A percentile compares a stretch with the other conserved stretches of the same genome.
These are phyloP conservation scores for Noccaea bulbosa DNA, from an alignment of 345 rosid species.

Conservation along the genomic window DNA sequence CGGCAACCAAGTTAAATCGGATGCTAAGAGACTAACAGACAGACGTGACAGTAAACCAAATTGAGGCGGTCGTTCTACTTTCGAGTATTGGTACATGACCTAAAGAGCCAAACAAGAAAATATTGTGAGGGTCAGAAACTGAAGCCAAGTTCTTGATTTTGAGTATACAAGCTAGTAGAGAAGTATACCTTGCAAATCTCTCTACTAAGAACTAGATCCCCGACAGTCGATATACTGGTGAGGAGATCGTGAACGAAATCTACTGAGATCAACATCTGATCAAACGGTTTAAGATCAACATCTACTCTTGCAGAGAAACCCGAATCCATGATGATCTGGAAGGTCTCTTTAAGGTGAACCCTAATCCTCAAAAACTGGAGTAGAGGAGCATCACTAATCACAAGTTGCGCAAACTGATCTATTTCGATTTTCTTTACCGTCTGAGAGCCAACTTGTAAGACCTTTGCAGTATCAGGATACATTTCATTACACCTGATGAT, in stretches of 20 bases:
- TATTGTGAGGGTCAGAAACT: background rate
- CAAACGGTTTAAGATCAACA: too few relatives aligned
- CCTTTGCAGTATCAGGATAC: too few relatives aligned
- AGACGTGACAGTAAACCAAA: background rate
- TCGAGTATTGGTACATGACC: background rate
- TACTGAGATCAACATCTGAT: too few relatives aligned
- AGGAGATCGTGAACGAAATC: background rate
- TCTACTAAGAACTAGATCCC: too few relatives aligned
- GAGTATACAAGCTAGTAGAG: too few relatives aligned
- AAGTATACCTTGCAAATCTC: too few relatives aligned
- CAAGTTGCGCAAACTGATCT: too few relatives aligned
- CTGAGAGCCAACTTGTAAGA: background rate
- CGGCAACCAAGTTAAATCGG: constrained; percentile 15
- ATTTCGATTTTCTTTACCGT: too few relatives aligned
- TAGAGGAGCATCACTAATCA: too few relatives aligned
- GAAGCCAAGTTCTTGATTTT: background rate
- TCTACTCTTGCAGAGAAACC: constrained; percentile 8
- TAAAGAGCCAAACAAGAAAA: background rate
- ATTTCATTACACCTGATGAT: too few relatives aligned
- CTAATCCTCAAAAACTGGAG: background rate
- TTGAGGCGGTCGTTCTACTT: background rate
- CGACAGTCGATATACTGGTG: background rate
- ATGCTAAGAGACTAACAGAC: background rate
- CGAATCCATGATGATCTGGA: background rate
- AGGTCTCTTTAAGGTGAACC: background rate